Percentiles rank a stretch among this genome's conserved stretches.
phyloP scores from a whole-genome alignment of 192 early-diverging fungal species.

The Endogone sp. region DNA sequence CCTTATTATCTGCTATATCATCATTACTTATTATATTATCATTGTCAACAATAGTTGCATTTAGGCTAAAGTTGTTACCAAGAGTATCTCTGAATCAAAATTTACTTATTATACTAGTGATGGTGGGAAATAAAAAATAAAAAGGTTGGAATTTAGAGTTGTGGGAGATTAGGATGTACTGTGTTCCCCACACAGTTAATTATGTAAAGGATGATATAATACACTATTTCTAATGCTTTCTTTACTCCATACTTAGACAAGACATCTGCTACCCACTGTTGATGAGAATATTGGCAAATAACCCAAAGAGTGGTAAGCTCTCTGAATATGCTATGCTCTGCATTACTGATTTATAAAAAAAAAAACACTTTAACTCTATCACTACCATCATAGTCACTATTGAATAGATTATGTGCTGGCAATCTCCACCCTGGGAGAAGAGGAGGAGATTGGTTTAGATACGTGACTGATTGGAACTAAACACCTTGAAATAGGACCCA shows the following conservation, averaged over 20 bases:
- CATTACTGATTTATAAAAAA: too few species aligned
- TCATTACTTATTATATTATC: constrained; percentile 15
- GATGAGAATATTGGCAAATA: neutral
- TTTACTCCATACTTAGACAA: neutral
- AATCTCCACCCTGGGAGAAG: neutral
- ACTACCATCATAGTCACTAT: neutral
- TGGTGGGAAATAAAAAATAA: neutral
- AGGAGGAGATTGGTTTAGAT: too few species aligned
- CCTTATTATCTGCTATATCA: constrained; percentile 25
- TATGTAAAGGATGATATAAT: too few species aligned
- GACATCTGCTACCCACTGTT: neutral
- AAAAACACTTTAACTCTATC: too few species aligned
- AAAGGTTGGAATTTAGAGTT: neutral
- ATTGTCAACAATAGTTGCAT: constrained; percentile 30
- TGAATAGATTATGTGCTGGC: neutral
- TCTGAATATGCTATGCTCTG: too few species aligned
- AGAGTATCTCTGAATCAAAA: constrained; percentile 35
- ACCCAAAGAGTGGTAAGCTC: neutral
- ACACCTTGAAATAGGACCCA: neutral
- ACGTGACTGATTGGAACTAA: neutral
- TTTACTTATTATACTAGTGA: neutral
- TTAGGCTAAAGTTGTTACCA: constrained; percentile 42
- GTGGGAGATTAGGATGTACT: neutral
- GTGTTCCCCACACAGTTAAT: too few species aligned
- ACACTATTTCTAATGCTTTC: neutral